Percentiles rank a stretch among this genome's conserved stretches.
Conservation (phyloP, 164 flowering plant species). For the Liquidambar formosana region DNA sequence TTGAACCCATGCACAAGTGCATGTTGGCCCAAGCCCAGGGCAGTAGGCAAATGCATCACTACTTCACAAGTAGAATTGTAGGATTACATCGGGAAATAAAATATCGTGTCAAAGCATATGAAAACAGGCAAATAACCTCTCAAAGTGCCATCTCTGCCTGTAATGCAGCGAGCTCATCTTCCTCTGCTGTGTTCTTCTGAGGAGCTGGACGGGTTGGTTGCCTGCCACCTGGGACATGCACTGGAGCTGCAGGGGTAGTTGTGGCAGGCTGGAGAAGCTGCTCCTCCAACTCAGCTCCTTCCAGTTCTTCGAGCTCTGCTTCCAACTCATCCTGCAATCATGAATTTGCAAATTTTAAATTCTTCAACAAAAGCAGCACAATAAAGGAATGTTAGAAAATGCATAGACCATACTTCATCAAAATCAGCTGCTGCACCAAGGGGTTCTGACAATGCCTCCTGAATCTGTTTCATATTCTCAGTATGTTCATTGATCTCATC, state of each 20-base stretch:
- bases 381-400: not conserved
- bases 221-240: slow-evolving; percentile 18
- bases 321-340: slow-evolving; percentile 23
- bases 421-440: slow-evolving; percentile 52
- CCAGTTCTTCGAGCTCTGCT: slow-evolving; percentile 19
- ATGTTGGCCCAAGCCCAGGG: no score
- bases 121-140: slow-evolving; percentile 9
- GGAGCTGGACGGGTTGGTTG: slow-evolving; percentile 14
- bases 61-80: no score
- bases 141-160: slow-evolving; percentile 30
- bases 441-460: slow-evolving; percentile 48
- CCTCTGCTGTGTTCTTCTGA: slow-evolving; percentile 20
- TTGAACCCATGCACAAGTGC: no score
- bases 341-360: not conserved
- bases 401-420: slow-evolving; percentile 33
- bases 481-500: slow-evolving; percentile 62
- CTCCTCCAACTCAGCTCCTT: slow-evolving; percentile 24
- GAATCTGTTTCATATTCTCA: slow-evolving; percentile 57
- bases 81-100: not conserved
- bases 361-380: not conserved
- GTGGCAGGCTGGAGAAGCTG: slow-evolving; percentile 26
- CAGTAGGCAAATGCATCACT: no score
- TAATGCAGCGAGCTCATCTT: slow-evolving; percentile 24
- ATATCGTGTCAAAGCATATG: not conserved
- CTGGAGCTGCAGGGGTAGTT: slow-evolving; percentile 17